A percentile compares a stretch with the other conserved stretches of the same genome.
phyloP scores from a whole-genome alignment of 2,329 filamentous ascomycete genomes.

The Teratosphaeria pseudoeucalypti region DNA sequence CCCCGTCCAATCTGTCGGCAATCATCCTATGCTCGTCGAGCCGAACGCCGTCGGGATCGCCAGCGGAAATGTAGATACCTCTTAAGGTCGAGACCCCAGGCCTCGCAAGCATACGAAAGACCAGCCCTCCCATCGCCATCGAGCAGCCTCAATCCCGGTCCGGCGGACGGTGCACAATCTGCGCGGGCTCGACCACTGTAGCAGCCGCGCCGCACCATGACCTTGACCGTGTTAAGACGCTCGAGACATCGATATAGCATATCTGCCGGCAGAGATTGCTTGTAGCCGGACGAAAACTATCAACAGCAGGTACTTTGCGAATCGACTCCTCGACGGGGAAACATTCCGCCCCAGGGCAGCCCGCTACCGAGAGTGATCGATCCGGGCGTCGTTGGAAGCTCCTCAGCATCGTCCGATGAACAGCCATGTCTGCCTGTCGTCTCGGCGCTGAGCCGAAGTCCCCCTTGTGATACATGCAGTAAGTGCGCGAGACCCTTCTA shows the following conservation, averaged over 20 bases:
- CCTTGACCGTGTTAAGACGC: constrained; percentile 91
- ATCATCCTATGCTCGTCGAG: constrained; percentile 59
- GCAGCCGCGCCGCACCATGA: constrained; percentile 71
- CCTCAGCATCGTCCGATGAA: constrained; percentile 74
- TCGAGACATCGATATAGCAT: constrained; percentile 71
- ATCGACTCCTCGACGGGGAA: constrained; percentile 80
- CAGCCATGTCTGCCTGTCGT: constrained; percentile 44
- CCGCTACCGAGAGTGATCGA: constrained; percentile 90
- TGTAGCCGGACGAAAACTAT: constrained; percentile 51
- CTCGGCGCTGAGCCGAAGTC: constrained; percentile 44
- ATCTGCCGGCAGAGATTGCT: constrained; percentile 64
- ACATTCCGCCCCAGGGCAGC: constrained; percentile 71
- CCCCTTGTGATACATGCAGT: constrained; percentile 29
- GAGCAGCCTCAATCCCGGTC: constrained; percentile 85
- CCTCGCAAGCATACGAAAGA: constrained; percentile 69
- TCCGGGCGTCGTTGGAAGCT: constrained; percentile 66
- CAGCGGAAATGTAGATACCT: constrained; percentile 80
- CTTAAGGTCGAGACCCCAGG: constrained; percentile 70
- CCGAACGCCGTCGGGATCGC: constrained; percentile 57
- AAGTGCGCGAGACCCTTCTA: no score
- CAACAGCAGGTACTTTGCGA: constrained; percentile 60
- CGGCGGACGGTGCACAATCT: constrained; percentile 75
- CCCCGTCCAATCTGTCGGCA: constrained; percentile 49
- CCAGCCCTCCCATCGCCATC: constrained; percentile 70
- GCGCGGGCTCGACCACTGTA: constrained; percentile 92